Conservation (phyloP, 2,329 filamentous ascomycete species). For the Chaetothyriales sp. region DNA sequence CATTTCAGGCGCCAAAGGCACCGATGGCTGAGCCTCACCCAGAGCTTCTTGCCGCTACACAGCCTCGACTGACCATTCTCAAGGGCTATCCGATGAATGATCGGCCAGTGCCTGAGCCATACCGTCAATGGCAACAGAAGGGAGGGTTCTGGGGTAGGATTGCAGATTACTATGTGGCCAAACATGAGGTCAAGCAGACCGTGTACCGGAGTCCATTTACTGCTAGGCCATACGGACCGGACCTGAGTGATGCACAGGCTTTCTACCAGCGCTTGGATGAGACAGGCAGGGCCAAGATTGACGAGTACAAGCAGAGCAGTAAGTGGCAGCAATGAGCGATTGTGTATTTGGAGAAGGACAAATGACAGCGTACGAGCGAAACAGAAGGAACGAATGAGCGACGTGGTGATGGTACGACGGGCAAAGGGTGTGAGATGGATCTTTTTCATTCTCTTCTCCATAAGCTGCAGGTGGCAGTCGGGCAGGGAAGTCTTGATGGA, state of each 20-base stretch:
- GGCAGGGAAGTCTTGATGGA: neutral
- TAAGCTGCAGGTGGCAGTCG: neutral
- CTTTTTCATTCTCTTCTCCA: neutral
- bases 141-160: slow-evolving; percentile 17
- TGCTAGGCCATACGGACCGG: slow-evolving; percentile 2
- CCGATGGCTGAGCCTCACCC: slow-evolving; percentile 12
- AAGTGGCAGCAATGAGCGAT: neutral
- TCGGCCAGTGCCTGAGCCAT: slow-evolving; percentile 9
- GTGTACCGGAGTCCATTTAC: slow-evolving; percentile 14
- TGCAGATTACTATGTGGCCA: slow-evolving; percentile 13
- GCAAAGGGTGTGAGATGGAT: no score
- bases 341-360: neutral
- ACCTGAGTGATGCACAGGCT: slow-evolving; percentile 4
- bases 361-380: neutral
- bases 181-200: slow-evolving; percentile 12
- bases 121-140: slow-evolving; percentile 10
- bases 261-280: slow-evolving; percentile 10
- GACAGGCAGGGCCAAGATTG: slow-evolving; percentile 7
- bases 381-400: neutral
- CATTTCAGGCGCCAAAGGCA: slow-evolving; percentile 4
- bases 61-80: slow-evolving; percentile 10
- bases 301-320: slow-evolving; percentile 1
- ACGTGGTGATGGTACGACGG: neutral
- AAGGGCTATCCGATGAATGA: slow-evolving; percentile 14
- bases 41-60: slow-evolving; percentile 7